A percentile compares a stretch with the other conserved stretches of the same genome.
phyloP scores from a whole-genome alignment of 2,329 filamentous ascomycete genomes.

The Penicillium palitans region DNA sequence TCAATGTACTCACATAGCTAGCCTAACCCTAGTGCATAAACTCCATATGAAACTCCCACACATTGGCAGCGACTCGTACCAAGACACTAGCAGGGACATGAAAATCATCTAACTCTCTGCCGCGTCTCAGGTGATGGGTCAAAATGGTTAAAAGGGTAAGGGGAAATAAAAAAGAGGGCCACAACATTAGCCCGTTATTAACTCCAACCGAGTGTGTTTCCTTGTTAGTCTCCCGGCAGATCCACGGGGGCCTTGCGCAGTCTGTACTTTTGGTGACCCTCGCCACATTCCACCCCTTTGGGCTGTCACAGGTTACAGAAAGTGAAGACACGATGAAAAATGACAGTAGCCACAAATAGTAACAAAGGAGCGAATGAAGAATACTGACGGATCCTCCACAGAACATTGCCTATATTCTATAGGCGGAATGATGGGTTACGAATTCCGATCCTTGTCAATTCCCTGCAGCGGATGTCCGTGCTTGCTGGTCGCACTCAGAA shows the following conservation, averaged over 20 bases:
- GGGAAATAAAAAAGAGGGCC: neutral
- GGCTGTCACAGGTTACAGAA: neutral
- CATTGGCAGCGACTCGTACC: neutral
- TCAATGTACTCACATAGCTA: neutral
- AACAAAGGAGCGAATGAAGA: neutral
- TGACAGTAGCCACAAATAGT: neutral
- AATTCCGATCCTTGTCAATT: constrained; percentile 23
- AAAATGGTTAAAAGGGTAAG: constrained; percentile 14
- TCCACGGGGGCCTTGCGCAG: constrained; percentile 16
- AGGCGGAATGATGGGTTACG: constrained; percentile 9
- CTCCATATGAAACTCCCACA: neutral
- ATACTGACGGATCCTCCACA: neutral
- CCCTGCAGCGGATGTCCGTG: constrained; percentile 33
- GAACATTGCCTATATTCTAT: neutral
- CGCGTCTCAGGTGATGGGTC: constrained; percentile 23
- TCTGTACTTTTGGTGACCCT: constrained; percentile 14
- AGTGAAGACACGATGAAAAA: neutral
- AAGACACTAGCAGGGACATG: constrained; percentile 22
- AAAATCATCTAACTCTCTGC: constrained; percentile 11
- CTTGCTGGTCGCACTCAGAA: constrained; percentile 24
- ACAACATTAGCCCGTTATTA: neutral
- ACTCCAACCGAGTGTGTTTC: constrained; percentile 14
- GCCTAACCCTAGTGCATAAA: neutral
- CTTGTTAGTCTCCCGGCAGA: constrained; percentile 25
- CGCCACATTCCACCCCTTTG: constrained; percentile 23